Base-by-base conservation (phyloP, 2,329 filamentous ascomycete genomes). In the Talaromyces rugulosus region DNA sequence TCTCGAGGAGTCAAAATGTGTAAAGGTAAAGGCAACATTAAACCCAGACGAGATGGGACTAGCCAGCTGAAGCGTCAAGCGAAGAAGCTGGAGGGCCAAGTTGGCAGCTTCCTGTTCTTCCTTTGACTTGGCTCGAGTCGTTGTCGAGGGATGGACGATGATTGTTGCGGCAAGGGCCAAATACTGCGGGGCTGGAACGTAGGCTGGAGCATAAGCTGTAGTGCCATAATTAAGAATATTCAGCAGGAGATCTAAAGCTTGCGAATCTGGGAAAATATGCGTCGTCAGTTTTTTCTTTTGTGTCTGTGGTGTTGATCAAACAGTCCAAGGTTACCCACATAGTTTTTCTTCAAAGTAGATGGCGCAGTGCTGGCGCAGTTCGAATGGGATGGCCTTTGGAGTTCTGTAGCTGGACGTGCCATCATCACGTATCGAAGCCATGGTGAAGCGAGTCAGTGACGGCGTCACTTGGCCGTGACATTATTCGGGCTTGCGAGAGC, bases 161-260 rank as follows among this genome's bases (percentile, higher is more conserved):
- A 97, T 80, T 1, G 91, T 95, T 51, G 83, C 86, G n/a, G 92
- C 83, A 8, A 97, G 80, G 7, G 90, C 88, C 28, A 98, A 80
- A 66, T 94, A 88, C 61, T 86, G 84, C 0, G 89, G 82, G 2
- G 89, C 85, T 1, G 94, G 90, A 18, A 92, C 77, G 62, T 84
- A 84, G 11, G 85, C 84, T 0, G 85, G 80, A 34, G 76, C 77
- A 11, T 71, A 70, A 74, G 69, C 72, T 70, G 70, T 64, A 42
- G 69, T 72, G 2, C 71, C 71, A 7, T 68, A 72, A 40, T 69
- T 68, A 14, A 77, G 63, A 40, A 74, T 71, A 62, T 75, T 74
- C 31, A 83, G 82, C 42, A 94, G 80, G 1, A 94, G 82, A 52
- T 81, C 82, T 34, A 91, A 82, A 11, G 87, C 87, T 68, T 83